Conservation (phyloP, 2,329 filamentous ascomycete genomes). For the Coleophoma cylindrospora region DNA sequence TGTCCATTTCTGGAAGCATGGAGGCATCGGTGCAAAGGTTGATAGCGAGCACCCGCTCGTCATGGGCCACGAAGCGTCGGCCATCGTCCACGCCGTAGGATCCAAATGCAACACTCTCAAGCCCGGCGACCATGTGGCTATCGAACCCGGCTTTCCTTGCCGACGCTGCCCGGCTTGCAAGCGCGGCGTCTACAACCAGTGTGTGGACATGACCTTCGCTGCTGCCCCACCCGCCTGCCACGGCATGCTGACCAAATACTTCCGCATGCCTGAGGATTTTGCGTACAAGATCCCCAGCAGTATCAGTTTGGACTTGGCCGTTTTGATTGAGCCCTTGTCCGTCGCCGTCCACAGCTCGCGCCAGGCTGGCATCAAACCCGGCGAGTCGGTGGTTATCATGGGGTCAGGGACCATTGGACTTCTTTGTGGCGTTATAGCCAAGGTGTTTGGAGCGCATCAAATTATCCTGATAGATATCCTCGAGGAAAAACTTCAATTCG, state of each 20-base stretch:
- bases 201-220: conserved; percentile 40
- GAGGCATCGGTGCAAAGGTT: conserved; percentile 42
- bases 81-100: conserved; percentile 16
- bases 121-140: conserved; percentile 36
- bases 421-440: conserved; percentile 39
- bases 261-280: conserved; percentile 39
- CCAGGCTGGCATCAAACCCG: neutral
- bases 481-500: conserved; percentile 34
- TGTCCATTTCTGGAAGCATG: conserved; percentile 32
- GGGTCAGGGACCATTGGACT: conserved; percentile 46
- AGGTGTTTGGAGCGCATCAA: conserved; percentile 37
- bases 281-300: conserved; percentile 39
- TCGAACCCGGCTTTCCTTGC: conserved; percentile 44
- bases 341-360: neutral
- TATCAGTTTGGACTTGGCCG: conserved; percentile 44
- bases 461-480: conserved; percentile 43
- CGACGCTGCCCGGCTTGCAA: conserved; percentile 37
- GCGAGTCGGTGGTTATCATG: conserved; percentile 27
- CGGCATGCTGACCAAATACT: conserved; percentile 45
- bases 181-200: conserved; percentile 34
- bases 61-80: conserved; percentile 41
- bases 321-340: conserved; percentile 41
- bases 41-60: conserved; percentile 37
- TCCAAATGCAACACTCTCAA: conserved; percentile 12
- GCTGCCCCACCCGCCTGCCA: conserved; percentile 41